These are phyloP conservation scores for Mycotypha africana DNA, from an alignment of 371 early-diverging fungal species.

Conservation along the genomic window DNA sequence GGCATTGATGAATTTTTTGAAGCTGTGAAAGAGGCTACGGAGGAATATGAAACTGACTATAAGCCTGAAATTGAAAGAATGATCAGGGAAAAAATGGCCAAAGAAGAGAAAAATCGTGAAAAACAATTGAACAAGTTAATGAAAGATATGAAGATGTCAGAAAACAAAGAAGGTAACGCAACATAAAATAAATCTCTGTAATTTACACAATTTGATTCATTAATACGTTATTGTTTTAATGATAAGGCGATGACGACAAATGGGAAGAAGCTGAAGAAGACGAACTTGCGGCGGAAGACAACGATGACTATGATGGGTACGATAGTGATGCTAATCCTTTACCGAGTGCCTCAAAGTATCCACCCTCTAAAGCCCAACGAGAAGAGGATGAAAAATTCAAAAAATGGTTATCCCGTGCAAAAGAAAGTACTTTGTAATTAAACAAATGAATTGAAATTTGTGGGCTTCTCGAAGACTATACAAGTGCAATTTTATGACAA, in stretches of 20 bases:
- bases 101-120: slow-evolving; percentile 41
- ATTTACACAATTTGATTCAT: not conserved
- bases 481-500: too few relatives aligned
- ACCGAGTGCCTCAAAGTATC: slow-evolving; percentile 35
- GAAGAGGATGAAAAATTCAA: slow-evolving; percentile 33
- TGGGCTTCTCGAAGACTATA: too few relatives aligned
- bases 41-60: slow-evolving; percentile 84
- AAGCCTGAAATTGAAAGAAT: slow-evolving; percentile 72
- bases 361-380: slow-evolving; percentile 30
- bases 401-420: slow-evolving; percentile 25
- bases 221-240: not conserved
- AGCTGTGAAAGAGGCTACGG: slow-evolving; percentile 76
- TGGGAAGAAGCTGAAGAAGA: slow-evolving; percentile 33
- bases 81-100: slow-evolving; percentile 54
- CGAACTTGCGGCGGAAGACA: slow-evolving; percentile 27
- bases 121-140: slow-evolving; percentile 55
- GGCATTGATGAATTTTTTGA: slow-evolving; percentile 94
- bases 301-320: slow-evolving; percentile 33
- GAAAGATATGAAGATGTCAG: slow-evolving; percentile 54
- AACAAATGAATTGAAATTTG: too few relatives aligned
- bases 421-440: slow-evolving; percentile 12
- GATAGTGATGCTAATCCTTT: slow-evolving; percentile 35
- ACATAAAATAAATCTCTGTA: too few relatives aligned
- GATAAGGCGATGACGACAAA: slow-evolving; percentile 22
- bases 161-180: slow-evolving; percentile 23